Conservation (phyloP, 805 yeast genomes). For the Saccharomycopsis selenospora region DNA sequence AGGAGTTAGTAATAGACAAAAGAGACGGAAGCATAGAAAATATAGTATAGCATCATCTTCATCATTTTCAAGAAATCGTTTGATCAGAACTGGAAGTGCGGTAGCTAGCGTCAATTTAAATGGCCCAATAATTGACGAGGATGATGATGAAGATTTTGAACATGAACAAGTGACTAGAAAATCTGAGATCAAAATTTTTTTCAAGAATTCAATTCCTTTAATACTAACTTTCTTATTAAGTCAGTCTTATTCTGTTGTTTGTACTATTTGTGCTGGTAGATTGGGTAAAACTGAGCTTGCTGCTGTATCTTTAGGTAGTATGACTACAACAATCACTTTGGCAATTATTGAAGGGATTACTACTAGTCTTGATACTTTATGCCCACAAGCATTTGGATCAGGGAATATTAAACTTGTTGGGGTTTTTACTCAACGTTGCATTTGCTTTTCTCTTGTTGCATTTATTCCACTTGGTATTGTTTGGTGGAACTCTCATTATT, state of each 20-base stretch:
- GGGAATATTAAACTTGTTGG: constrained; percentile 65
- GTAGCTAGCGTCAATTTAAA: neutral
- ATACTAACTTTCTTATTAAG: constrained; percentile 54
- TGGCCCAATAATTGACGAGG: constrained; percentile 12
- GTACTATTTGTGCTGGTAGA: constrained; percentile 79
- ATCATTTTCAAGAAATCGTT: constrained; percentile 3
- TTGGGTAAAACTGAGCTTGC: constrained; percentile 69
- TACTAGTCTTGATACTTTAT: constrained; percentile 73
- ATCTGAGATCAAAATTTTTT: constrained; percentile 31
- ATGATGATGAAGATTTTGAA: constrained; percentile 25
- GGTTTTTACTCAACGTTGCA: constrained; percentile 63
- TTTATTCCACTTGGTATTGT: constrained; percentile 45
- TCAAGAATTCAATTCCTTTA: constrained; percentile 39
- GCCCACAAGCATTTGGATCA: constrained; percentile 84
- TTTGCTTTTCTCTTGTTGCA: constrained; percentile 50
- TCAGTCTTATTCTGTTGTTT: constrained; percentile 69
- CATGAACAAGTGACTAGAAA: constrained; percentile 31
- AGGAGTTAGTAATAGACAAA: constrained; percentile 1
- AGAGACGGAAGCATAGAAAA: neutral
- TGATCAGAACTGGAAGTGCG: constrained; percentile 21
- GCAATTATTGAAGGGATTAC: constrained; percentile 79
- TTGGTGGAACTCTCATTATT: constrained; percentile 56
- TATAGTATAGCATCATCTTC: constrained; percentile 5
- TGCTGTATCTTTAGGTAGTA: constrained; percentile 75
- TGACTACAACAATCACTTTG: constrained; percentile 76